Percentiles rank a stretch among this genome's conserved stretches.
phyloP scores from a whole-genome alignment of 148 eudicot species.

The Amaranthus palmeri region DNA sequence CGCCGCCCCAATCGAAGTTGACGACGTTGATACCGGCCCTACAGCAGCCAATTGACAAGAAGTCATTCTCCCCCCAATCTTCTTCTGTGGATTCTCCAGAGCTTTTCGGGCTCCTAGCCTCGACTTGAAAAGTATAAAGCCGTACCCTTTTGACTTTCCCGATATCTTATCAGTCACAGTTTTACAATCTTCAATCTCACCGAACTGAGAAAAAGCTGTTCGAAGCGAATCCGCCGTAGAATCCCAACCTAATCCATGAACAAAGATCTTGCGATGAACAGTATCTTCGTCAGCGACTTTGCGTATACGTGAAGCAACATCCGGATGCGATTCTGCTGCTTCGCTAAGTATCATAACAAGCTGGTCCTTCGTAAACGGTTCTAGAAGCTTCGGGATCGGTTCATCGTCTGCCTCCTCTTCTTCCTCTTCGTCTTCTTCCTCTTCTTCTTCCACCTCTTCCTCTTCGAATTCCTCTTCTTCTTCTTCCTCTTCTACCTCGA shows the following conservation, averaged over 20 bases:
- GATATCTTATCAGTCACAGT: slow-evolving; percentile 61
- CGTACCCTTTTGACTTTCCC: slow-evolving; percentile 89
- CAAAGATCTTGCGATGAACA: slow-evolving; percentile 77
- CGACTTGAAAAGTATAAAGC: slow-evolving; percentile 65
- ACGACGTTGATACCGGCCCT: slow-evolving; percentile 58
- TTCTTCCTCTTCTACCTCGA: slow-evolving; percentile 8
- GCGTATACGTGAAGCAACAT: slow-evolving; percentile 38
- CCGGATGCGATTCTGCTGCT: slow-evolving; percentile 50
- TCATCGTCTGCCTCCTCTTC: slow-evolving; percentile 39
- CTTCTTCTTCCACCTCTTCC: slow-evolving; percentile 13
- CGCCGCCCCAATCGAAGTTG: slow-evolving; percentile 1
- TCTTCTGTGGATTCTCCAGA: slow-evolving; percentile 71
- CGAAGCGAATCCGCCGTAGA: slow-evolving; percentile 60
- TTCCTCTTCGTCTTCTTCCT: slow-evolving; percentile 23
- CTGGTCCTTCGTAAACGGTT: slow-evolving; percentile 82
- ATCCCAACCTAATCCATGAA: slow-evolving; percentile 93
- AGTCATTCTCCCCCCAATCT: slow-evolving; percentile 64
- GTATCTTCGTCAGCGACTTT: slow-evolving; percentile 70
- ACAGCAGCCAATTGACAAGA: slow-evolving; percentile 85
- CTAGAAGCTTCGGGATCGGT: slow-evolving; percentile 60
- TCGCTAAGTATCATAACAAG: slow-evolving; percentile 41
- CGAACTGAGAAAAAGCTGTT: slow-evolving; percentile 46
- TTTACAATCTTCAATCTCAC: slow-evolving; percentile 90
- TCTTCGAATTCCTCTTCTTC: slow-evolving; percentile 16
- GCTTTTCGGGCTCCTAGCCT: slow-evolving; percentile 65